Base-by-base conservation (phyloP, 2,329 filamentous ascomycete species). In the Huntiella bhutanensis region DNA sequence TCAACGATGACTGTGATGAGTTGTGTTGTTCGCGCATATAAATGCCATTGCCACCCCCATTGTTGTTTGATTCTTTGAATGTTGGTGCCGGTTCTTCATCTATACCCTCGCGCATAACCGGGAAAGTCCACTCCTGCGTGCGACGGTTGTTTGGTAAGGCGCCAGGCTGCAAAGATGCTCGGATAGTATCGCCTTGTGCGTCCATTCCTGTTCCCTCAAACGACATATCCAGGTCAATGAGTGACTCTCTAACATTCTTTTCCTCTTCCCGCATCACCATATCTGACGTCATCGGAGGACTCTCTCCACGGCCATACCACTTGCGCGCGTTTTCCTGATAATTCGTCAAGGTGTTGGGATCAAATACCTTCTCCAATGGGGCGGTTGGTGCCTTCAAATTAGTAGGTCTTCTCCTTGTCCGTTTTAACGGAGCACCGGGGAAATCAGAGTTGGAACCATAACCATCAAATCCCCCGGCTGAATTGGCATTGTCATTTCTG, bases 41-140 rank as follows among this genome's bases (percentile, higher is more conserved):
- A 28, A 35, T 32, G 6, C 22, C 28, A 7, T 28, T 16, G 13
- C 32, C 41, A 8, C 12, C 15, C 16, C 13, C 10, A 28, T 41
- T 41, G 19, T 32, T 32, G 17, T 38, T 38, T 12, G 35, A 38
- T 12, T 16, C 35, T 47, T 40, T 49, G 46, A 15, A 52, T 7
- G 53, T 47, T 41, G 1, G 48, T 47, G 36, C 35, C 19, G 45
- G 37, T 11, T 49, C 48, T 8, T 49, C 48, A 17, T 49, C 48
- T 28, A 45, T 36, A 7, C 41, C 33, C 6, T 41, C 33, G 10
- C 28, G 28, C 45, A 47, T 50, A 32, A 42, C 41, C 4, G 48
- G 45, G 15, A 72, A 74, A 45, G 68, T 71, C 70, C 70, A 73
- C 44, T 72, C 69, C 48, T 63, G 61, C 0, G 61, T 64, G 38